Evolutionary conservation across 176 grass and related monocot genomes (phyloP).

Genomic region (Leersia perrieri): DNA sequence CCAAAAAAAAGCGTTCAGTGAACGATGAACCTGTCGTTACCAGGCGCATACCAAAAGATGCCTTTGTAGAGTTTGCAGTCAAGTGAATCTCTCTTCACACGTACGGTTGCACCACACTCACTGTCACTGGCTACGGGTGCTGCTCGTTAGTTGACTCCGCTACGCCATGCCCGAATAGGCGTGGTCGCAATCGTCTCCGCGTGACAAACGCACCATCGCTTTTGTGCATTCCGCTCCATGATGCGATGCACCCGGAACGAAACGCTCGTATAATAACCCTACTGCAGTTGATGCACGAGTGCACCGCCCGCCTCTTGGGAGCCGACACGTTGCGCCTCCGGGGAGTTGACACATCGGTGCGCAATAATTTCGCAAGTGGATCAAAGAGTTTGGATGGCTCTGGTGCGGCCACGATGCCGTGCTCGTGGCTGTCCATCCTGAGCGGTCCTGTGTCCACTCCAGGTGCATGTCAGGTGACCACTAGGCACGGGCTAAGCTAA

Average conservation of each 20-base stretch:
- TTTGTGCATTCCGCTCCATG: not conserved
- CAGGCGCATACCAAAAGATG: not conserved
- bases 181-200: not conserved
- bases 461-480: constrained; percentile 17
- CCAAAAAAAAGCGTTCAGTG: constrained; percentile 20
- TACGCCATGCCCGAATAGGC: not conserved
- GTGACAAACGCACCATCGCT: not conserved
- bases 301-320: not conserved
- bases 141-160: constrained; percentile 1
- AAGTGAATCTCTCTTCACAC: not conserved
- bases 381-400: constrained; percentile 19
- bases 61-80: not conserved
- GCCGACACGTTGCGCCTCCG: not conserved
- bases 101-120: too few relatives aligned
- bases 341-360: constrained; percentile 1
- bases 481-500: not conserved
- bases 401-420: constrained; percentile 21
- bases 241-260: too few relatives aligned
- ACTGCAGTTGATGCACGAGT: not conserved
- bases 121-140: not conserved
- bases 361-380: constrained; percentile 32
- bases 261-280: not conserved
- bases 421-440: not conserved
- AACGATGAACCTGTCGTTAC: constrained; percentile 42
- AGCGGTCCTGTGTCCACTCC: not conserved